phyloP scores from a whole-genome alignment of 2,329 filamentous ascomycete genomes.

The Chlorencoelia australis region DNA sequence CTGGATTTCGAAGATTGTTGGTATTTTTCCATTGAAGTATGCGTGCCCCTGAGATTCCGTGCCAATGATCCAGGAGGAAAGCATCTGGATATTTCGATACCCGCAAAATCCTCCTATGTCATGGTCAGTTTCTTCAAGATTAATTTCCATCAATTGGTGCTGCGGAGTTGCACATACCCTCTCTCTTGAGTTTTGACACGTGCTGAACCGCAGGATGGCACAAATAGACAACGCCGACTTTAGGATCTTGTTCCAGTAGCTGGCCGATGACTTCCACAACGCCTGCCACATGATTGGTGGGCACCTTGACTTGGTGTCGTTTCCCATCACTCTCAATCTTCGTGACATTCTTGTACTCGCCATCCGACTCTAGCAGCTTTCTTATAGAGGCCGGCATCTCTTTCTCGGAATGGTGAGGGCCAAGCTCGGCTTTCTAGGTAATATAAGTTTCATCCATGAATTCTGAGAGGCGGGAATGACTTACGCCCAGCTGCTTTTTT shows the following conservation, averaged over 20 bases:
- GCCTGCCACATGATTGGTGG: constrained; percentile 38
- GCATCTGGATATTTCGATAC: constrained; percentile 90
- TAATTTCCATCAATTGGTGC: no score
- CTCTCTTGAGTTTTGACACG: constrained; percentile 69
- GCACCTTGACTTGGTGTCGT: constrained; percentile 31
- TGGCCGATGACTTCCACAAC: constrained; percentile 53
- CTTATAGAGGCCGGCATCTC: constrained; percentile 64
- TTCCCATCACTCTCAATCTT: constrained; percentile 34
- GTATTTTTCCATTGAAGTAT: constrained; percentile 50
- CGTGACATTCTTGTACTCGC: constrained; percentile 45
- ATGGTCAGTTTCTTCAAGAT: no score
- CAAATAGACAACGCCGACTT: constrained; percentile 63
- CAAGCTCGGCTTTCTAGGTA: constrained; percentile 47
- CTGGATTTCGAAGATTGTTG: constrained; percentile 73
- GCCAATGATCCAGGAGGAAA: constrained; percentile 67
- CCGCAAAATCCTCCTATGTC: constrained; percentile 88
- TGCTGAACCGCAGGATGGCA: constrained; percentile 70
- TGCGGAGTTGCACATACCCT: no score
- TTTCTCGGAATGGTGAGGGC: constrained; percentile 61
- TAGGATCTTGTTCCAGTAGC: constrained; percentile 53
- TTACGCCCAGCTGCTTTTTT: constrained; percentile 27
- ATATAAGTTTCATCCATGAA: constrained; percentile 11
- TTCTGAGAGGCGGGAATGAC: constrained; percentile 8
- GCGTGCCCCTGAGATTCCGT: constrained; percentile 45
- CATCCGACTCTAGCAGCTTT: constrained; percentile 47